Evolutionary conservation across 148 eudicot genomes (phyloP).

Genomic region (Persicaria maculosa): DNA sequence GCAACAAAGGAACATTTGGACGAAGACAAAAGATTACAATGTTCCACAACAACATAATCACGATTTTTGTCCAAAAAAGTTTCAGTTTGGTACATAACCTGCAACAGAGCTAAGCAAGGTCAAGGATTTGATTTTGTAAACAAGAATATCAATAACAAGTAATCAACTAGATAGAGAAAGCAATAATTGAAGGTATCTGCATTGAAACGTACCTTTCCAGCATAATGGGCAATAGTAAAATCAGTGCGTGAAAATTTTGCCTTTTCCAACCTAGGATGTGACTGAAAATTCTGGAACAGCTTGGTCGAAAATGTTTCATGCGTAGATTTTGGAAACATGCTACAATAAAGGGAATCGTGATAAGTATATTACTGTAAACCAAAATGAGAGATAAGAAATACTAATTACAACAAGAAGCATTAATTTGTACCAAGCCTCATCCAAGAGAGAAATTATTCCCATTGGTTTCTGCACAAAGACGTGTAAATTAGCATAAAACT

Average conservation of each 20-base stretch:
- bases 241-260: constrained; percentile 93
- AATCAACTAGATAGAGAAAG: constrained; percentile 1
- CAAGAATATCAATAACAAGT: not conserved
- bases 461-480: constrained; percentile 81
- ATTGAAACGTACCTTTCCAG: constrained; percentile 69
- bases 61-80: constrained; percentile 87
- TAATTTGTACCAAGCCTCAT: constrained; percentile 84
- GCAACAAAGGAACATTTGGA: constrained; percentile 72
- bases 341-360: constrained; percentile 26
- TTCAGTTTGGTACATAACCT: constrained; percentile 93
- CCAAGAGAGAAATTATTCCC: constrained; percentile 87
- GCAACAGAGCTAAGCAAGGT: constrained; percentile 11
- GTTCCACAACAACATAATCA: constrained; percentile 95
- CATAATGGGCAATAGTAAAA: constrained; percentile 86
- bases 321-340: constrained; percentile 98
- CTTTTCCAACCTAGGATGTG: constrained; percentile 80
- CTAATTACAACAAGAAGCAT: constrained; percentile 4
- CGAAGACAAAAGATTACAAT: constrained; percentile 64
- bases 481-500: not conserved
- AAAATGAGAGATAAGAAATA: not conserved
- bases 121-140: not conserved
- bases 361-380: constrained; percentile 9
- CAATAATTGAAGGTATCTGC: not conserved
- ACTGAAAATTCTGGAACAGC: constrained; percentile 70
- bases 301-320: constrained; percentile 87